Evolutionary conservation across 2,329 filamentous ascomycete genomes (phyloP).

Genomic region (Epichloe gansuensis): DNA sequence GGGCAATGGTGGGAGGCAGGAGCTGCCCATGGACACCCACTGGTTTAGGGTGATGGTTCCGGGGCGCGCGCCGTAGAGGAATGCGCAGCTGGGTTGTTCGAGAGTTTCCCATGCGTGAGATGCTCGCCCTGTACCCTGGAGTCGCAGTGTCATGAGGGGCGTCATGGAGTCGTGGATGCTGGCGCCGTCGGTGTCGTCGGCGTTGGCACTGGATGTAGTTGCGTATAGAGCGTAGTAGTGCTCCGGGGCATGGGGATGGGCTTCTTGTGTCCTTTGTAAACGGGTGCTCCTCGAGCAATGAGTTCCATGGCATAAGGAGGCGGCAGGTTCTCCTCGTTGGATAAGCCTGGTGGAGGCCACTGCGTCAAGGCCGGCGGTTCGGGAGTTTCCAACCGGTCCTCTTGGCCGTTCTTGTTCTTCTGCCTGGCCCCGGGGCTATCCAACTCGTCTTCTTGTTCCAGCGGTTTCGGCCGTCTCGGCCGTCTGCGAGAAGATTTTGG

Average conservation of each 20-base stretch:
- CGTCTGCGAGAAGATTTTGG: slow-evolving; percentile 25
- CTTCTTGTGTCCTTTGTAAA: slow-evolving; percentile 41
- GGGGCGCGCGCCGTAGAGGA: slow-evolving; percentile 51
- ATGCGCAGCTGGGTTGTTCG: slow-evolving; percentile 62
- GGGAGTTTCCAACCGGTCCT: neutral
- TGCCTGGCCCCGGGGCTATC: neutral
- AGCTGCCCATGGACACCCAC: slow-evolving; percentile 50
- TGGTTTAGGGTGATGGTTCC: slow-evolving; percentile 63
- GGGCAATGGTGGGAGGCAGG: slow-evolving; percentile 41
- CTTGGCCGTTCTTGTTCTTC: neutral
- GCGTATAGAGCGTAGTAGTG: slow-evolving; percentile 45
- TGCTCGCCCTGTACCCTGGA: slow-evolving; percentile 30
- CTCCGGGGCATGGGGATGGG: slow-evolving; percentile 43
- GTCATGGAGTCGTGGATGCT: slow-evolving; percentile 44
- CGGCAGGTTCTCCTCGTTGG: slow-evolving; percentile 36
- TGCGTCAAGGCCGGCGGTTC: slow-evolving; percentile 12
- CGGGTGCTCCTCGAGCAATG: slow-evolving; percentile 45
- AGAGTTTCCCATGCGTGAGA: slow-evolving; percentile 55
- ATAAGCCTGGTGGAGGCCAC: slow-evolving; percentile 46
- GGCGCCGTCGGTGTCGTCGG: slow-evolving; percentile 32
- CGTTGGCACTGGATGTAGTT: slow-evolving; percentile 32
- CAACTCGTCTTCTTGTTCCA: slow-evolving; percentile 9
- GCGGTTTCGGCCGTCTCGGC: slow-evolving; percentile 27
- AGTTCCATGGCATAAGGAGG: slow-evolving; percentile 43
- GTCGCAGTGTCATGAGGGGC: slow-evolving; percentile 44